Percentiles rank a stretch among this genome's conserved stretches.
Evolutionary conservation across 129 eudicot genomes (phyloP).

Genomic region (Pulicaria dysenterica): DNA sequence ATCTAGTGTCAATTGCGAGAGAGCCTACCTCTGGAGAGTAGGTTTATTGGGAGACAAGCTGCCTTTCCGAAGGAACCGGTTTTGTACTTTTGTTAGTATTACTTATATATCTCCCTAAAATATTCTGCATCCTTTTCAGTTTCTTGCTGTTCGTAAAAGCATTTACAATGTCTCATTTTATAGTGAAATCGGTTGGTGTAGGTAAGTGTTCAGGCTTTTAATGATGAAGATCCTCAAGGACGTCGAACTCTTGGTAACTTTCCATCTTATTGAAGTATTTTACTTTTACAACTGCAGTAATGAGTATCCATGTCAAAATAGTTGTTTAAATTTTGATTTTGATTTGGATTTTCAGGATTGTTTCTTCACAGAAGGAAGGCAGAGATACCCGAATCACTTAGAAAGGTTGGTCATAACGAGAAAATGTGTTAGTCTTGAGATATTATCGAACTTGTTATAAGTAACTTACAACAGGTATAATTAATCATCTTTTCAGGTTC

Average conservation of each 20-base stretch:
- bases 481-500: constrained; percentile 52
- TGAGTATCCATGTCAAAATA: constrained; percentile 9
- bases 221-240: constrained; percentile 99
- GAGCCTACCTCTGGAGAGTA: no score
- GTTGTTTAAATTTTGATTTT: not conserved
- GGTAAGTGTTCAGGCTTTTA: constrained; percentile 99
- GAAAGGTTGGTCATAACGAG: constrained; percentile 60
- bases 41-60: no score
- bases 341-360: constrained; percentile 53
- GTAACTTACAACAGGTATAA: constrained; percentile 7
- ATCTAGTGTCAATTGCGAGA: no score
- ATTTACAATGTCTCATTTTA: not conserved
- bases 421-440: not conserved
- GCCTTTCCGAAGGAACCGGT: no score
- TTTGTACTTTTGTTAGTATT: no score
- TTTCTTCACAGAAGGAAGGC: constrained; percentile 99
- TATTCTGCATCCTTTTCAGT: no score
- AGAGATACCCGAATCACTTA: constrained; percentile 70
- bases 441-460: constrained; percentile 3
- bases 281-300: constrained; percentile 11
- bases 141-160: not conserved
- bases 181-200: constrained; percentile 27
- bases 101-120: no score
- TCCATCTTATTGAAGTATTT: not conserved
- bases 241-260: constrained; percentile 91